These are phyloP conservation scores for Alternaria incomplexa DNA, from an alignment of 2,329 filamentous ascomycete genomes.

Conservation along the genomic window DNA sequence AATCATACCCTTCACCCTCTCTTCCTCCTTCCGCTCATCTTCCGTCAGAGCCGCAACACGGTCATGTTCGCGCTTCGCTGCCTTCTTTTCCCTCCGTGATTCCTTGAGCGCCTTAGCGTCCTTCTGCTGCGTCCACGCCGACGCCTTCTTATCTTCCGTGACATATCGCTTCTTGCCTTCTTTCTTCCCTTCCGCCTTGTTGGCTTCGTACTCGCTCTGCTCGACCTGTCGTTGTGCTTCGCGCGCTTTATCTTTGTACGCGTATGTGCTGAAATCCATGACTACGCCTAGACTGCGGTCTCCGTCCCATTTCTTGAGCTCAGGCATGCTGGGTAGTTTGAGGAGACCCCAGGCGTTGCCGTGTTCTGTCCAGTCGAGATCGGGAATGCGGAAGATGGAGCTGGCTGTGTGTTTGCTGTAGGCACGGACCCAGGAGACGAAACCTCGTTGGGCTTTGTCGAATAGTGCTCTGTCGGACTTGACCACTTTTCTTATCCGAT, in stretches of 20 bases:
- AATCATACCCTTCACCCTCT: constrained; percentile 40
- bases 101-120: constrained; percentile 42
- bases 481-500: constrained; percentile 67
- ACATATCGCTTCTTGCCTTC: constrained; percentile 36
- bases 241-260: constrained; percentile 54
- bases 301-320: constrained; percentile 61
- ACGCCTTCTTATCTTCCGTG: constrained; percentile 34
- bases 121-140: constrained; percentile 47
- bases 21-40: constrained; percentile 44
- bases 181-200: constrained; percentile 29
- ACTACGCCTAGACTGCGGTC: constrained; percentile 51
- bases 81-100: constrained; percentile 42
- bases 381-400: constrained; percentile 84
- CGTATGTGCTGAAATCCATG: constrained; percentile 49
- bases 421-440: constrained; percentile 90
- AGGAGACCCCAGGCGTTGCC: constrained; percentile 86
- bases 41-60: constrained; percentile 32
- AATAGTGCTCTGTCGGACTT: constrained; percentile 70
- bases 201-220: constrained; percentile 35
- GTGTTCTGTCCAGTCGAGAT: constrained; percentile 84
- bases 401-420: constrained; percentile 90
- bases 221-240: constrained; percentile 50
- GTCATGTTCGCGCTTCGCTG: constrained; percentile 39
- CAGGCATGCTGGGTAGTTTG: constrained; percentile 91
- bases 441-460: constrained; percentile 88